phyloP scores from a whole-genome alignment of 73 alveolate genomes.

The Paramecium biaurelia region DNA sequence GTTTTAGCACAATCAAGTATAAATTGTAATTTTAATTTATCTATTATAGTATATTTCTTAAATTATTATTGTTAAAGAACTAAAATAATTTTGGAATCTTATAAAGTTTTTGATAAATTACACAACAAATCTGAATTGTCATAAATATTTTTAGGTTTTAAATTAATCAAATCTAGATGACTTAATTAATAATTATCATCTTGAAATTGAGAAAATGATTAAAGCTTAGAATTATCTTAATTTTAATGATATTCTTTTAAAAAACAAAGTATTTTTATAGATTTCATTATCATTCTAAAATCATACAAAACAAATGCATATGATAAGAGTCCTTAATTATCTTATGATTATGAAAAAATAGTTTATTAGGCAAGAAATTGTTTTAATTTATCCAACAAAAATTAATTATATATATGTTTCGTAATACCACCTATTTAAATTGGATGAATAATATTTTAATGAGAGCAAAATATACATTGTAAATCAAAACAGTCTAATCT shows the following conservation, averaged over 20 bases:
- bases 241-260: neutral
- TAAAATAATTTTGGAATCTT: neutral
- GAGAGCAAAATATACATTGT: neutral
- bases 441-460: neutral
- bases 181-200: neutral
- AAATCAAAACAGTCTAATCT: neutral
- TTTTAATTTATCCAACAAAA: neutral
- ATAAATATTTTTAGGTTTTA: neutral
- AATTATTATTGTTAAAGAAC: neutral
- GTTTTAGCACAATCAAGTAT: neutral
- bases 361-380: neutral
- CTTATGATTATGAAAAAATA: neutral
- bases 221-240: neutral
- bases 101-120: neutral
- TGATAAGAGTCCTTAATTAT: neutral
- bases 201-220: neutral
- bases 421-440: neutral
- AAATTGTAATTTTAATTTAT: neutral
- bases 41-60: neutral
- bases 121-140: neutral
- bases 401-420: neutral
- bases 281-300: neutral
- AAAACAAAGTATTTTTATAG: neutral
- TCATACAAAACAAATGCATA: neutral
- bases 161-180: neutral